A percentile compares a stretch with the other conserved stretches of the same genome.
Evolutionary conservation across 495 filamentous ascomycete species (phyloP).

Genomic region (Neurospora hispaniola): DNA sequence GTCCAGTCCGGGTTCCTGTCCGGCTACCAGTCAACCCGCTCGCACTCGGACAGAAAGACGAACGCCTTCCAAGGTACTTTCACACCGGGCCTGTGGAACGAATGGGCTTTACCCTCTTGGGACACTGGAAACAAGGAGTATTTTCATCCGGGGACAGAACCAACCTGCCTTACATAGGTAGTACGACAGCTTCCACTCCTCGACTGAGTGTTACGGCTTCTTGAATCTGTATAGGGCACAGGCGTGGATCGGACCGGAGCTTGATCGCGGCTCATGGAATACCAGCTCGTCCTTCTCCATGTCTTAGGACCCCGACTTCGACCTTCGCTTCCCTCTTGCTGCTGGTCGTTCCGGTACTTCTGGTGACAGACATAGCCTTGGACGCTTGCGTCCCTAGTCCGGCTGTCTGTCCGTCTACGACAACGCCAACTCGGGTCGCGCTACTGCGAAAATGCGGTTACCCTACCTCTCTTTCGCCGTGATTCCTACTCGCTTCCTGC

Average conservation of each 20-base stretch:
- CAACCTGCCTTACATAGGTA: background rate
- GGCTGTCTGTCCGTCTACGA: constrained; percentile 9
- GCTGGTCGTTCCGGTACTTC: constrained; percentile 1
- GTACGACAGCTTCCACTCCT: background rate
- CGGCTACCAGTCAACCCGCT: background rate
- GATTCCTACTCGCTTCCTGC: constrained; percentile 18
- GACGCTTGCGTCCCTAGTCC: constrained; percentile 2
- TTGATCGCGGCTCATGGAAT: constrained; percentile 23
- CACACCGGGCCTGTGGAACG: background rate
- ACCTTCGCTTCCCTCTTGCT: background rate
- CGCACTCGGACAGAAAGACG: background rate
- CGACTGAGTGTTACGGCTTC: background rate
- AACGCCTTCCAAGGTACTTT: background rate
- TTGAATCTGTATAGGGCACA: background rate
- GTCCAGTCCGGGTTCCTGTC: background rate
- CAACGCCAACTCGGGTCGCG: constrained; percentile 12
- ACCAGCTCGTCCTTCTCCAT: constrained; percentile 17
- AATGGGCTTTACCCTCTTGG: background rate
- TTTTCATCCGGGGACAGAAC: background rate
- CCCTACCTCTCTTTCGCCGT: constrained; percentile 24
- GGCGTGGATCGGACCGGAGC: background rate
- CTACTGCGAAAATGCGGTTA: constrained; percentile 25
- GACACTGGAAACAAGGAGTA: background rate
- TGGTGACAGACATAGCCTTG: constrained; percentile 16
- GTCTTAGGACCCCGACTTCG: constrained; percentile 18